Evolutionary conservation across 768 basidiomycete species (phyloP).

Genomic region (Agrocybe praecox): DNA sequence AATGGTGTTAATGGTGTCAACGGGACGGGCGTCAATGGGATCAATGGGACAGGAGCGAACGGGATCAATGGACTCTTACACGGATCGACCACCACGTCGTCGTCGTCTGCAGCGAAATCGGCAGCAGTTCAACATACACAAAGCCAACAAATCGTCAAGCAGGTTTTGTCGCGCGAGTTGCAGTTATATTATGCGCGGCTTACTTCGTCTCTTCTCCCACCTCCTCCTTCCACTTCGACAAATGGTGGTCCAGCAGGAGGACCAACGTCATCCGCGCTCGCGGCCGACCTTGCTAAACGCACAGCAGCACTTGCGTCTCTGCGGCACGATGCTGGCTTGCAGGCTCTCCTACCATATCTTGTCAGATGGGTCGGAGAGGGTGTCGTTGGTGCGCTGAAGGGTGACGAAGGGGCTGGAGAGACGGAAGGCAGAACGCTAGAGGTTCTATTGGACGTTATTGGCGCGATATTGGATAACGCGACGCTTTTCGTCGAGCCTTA

Average conservation of each 20-base stretch:
- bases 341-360: constrained; percentile 90
- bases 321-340: constrained; percentile 86
- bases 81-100: too few species aligned
- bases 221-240: constrained; percentile 30
- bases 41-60: constrained; percentile 23
- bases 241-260: neutral
- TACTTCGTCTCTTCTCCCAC: constrained; percentile 81
- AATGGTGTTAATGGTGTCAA: constrained; percentile 17
- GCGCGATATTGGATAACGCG: constrained; percentile 82
- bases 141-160: constrained; percentile 82
- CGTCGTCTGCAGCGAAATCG: too few species aligned
- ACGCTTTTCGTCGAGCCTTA: constrained; percentile 96
- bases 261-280: neutral
- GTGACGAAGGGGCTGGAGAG: constrained; percentile 54
- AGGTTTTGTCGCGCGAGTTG: constrained; percentile 90
- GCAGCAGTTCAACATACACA: constrained; percentile 37
- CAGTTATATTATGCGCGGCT: constrained; percentile 94
- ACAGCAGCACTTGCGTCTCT: constrained; percentile 90
- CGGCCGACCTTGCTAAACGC: constrained; percentile 65
- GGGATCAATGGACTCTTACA: constrained; percentile 17
- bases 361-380: constrained; percentile 95
- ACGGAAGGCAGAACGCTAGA: constrained; percentile 74
- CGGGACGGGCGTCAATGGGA: constrained; percentile 16
- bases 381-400: constrained; percentile 65
- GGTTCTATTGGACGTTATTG: constrained; percentile 81